Conservation (phyloP, 495 filamentous ascomycete species). For the Hypoxylon crocopeplum region DNA sequence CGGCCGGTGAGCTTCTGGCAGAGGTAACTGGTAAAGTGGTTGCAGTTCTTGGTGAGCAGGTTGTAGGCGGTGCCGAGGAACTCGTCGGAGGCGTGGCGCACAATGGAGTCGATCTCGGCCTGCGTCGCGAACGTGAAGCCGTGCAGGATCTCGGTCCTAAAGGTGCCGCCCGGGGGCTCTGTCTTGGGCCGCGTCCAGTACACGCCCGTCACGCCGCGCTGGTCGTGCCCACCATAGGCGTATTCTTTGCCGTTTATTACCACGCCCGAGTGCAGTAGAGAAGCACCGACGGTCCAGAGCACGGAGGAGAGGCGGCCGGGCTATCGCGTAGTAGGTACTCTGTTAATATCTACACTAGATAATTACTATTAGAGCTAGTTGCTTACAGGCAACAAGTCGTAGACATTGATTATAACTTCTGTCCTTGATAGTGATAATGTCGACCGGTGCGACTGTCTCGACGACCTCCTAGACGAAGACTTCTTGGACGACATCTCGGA, state of each 20-base stretch:
- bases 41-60: slow-evolving; percentile 79
- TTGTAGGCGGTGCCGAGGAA: slow-evolving; percentile 78
- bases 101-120: slow-evolving; percentile 69
- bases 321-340: slow-evolving; percentile 46
- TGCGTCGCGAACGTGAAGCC: slow-evolving; percentile 71
- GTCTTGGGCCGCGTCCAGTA: slow-evolving; percentile 75
- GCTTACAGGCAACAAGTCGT: slow-evolving; percentile 75
- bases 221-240: slow-evolving; percentile 81
- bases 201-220: slow-evolving; percentile 70
- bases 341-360: slow-evolving; percentile 9
- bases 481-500: slow-evolving; percentile 50
- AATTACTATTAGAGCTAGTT: not conserved
- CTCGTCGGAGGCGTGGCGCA: slow-evolving; percentile 67
- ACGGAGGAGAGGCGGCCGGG: slow-evolving; percentile 71
- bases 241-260: slow-evolving; percentile 80
- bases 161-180: slow-evolving; percentile 76
- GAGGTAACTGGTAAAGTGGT: slow-evolving; percentile 78
- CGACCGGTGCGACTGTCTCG: slow-evolving; percentile 57
- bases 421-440: slow-evolving; percentile 70
- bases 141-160: slow-evolving; percentile 70
- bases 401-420: slow-evolving; percentile 78
- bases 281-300: slow-evolving; percentile 74
- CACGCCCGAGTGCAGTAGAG: slow-evolving; percentile 79
- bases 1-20: slow-evolving; percentile 69
- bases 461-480: slow-evolving; percentile 40